Evolutionary conservation across 441 rosid species (phyloP).

Genomic region (Melastoma candidum): DNA sequence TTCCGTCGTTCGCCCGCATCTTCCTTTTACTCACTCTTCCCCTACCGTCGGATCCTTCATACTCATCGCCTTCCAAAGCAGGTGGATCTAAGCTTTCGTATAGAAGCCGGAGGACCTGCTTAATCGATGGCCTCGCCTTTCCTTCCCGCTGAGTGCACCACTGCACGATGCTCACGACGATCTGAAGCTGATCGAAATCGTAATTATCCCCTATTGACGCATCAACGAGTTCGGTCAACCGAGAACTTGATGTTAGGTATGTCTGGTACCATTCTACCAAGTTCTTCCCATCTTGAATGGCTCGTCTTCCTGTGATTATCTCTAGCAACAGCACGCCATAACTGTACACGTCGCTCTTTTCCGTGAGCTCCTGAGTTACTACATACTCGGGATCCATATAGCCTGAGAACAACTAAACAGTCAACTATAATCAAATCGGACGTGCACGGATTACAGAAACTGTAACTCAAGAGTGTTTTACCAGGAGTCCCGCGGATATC

Average conservation of each 20-base stretch:
- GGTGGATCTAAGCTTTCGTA: conserved; percentile 79
- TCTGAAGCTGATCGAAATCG: conserved; percentile 66
- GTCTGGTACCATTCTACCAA: conserved; percentile 64
- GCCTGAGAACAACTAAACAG: conserved; percentile 33
- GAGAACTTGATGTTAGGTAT: conserved; percentile 45
- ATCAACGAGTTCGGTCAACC: conserved; percentile 60
- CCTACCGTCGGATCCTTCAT: conserved; percentile 53
- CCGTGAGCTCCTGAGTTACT: conserved; percentile 74
- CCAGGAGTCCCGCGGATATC: conserved; percentile 97
- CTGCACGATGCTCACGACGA: conserved; percentile 49
- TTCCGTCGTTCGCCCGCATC: conserved; percentile 32
- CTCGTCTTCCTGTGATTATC: conserved; percentile 65
- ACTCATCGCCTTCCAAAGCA: conserved; percentile 58
- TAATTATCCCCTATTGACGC: conserved; percentile 41
- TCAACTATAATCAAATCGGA: not conserved
- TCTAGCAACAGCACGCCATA: conserved; percentile 82
- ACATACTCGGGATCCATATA: conserved; percentile 94
- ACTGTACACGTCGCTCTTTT: conserved; percentile 93
- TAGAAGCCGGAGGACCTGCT: conserved; percentile 71
- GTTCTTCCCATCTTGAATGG: conserved; percentile 65
- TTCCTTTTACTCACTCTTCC: conserved; percentile 61
- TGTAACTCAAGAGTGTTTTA: conserved; percentile 20
- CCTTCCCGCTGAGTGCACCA: conserved; percentile 93
- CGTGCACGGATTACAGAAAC: not conserved
- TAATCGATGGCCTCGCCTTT: conserved; percentile 73